Percentiles rank a stretch among this genome's conserved stretches.
Conservation (phyloP, 176 grass and related monocot genomes). For the Melocanna baccifera region DNA sequence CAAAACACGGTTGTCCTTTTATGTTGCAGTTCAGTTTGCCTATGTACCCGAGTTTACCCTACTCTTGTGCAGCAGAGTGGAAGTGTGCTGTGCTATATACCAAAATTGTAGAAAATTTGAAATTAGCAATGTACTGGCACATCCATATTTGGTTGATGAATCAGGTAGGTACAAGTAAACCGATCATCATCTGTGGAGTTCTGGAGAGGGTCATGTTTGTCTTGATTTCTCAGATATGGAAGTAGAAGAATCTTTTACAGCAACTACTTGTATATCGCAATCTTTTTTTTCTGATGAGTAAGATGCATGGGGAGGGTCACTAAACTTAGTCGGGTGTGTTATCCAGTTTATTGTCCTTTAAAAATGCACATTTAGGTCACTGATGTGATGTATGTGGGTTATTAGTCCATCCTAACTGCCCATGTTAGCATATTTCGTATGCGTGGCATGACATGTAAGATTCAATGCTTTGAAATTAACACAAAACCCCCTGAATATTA, state of each 20-base stretch:
- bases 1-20: neutral
- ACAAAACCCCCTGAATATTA: too few relatives aligned
- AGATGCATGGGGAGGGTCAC: too few relatives aligned
- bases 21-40: neutral
- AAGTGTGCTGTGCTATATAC: neutral
- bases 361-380: too few relatives aligned
- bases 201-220: neutral
- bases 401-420: too few relatives aligned
- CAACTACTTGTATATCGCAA: neutral
- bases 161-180: neutral
- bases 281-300: neutral
- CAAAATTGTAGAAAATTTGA: neutral
- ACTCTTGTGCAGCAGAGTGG: neutral
- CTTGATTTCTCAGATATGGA: neutral
- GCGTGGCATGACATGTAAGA: too few relatives aligned
- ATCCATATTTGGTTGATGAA: conserved; percentile 7
- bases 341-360: too few relatives aligned
- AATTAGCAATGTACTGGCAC: neutral
- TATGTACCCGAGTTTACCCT: neutral
- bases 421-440: too few relatives aligned
- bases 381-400: too few relatives aligned
- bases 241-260: neutral
- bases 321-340: too few relatives aligned
- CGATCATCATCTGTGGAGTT: neutral
- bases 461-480: too few relatives aligned